phyloP scores from a whole-genome alignment of 176 grass and related monocot genomes.

The Raddia distichophylla region DNA sequence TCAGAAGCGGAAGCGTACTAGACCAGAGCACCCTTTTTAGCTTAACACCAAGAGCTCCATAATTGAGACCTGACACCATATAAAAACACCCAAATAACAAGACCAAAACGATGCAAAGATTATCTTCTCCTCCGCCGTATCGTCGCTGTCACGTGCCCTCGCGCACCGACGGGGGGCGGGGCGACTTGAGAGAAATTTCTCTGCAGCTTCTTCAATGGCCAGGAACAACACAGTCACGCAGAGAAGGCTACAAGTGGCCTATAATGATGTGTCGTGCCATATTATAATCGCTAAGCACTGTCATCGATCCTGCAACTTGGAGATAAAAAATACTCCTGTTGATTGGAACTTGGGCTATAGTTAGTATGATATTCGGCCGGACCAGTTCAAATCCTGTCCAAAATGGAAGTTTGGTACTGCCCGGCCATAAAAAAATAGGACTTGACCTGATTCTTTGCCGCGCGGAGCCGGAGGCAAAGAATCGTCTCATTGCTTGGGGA shows the following conservation, averaged over 20 bases:
- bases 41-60: constrained; percentile 26
- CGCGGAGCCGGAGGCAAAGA: constrained; percentile 32
- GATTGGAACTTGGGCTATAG: constrained; percentile 29
- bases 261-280: constrained; percentile 16
- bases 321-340: not conserved
- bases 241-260: constrained; percentile 43
- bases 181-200: constrained; percentile 51
- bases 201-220: constrained; percentile 32
- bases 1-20: constrained; percentile 49
- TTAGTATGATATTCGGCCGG: not conserved
- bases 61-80: constrained; percentile 39
- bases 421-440: not conserved
- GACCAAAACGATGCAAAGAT: constrained; percentile 58
- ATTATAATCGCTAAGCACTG: constrained; percentile 36
- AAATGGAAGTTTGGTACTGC: constrained; percentile 45
- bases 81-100: constrained; percentile 17
- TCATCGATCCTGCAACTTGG: constrained; percentile 56
- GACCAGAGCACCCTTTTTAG: constrained; percentile 46
- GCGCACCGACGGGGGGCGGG: constrained; percentile 53
- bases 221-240: not conserved
- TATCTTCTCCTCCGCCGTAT: constrained; percentile 50
- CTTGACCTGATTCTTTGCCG: constrained; percentile 29
- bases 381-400: constrained; percentile 41
- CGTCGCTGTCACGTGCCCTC: constrained; percentile 62
- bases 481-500: constrained; percentile 51